Conservation (phyloP, 2,329 filamentous ascomycete genomes). For the Aspergillus fumigatus region DNA sequence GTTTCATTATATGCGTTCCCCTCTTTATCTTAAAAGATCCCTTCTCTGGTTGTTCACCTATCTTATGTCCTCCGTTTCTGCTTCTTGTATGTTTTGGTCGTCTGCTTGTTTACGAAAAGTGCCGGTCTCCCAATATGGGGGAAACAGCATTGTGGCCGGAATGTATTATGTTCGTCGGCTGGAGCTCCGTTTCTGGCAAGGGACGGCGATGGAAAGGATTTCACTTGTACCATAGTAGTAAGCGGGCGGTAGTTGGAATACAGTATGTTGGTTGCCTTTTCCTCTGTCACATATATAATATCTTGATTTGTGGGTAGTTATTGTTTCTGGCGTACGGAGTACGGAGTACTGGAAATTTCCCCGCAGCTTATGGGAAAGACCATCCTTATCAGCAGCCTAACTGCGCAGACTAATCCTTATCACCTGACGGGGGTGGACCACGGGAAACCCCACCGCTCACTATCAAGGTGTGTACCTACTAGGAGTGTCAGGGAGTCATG, state of each 20-base stretch:
- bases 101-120: not conserved
- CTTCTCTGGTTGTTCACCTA: not conserved
- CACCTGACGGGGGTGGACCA: not conserved
- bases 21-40: not conserved
- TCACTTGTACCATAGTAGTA: not conserved
- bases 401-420: not conserved
- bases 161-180: not conserved
- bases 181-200: not conserved
- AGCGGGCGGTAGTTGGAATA: not conserved
- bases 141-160: not conserved
- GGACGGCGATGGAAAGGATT: not conserved
- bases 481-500: not conserved
- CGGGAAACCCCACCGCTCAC: not conserved
- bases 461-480: not conserved
- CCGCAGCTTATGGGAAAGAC: no score
- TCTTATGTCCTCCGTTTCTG: constrained; percentile 4
- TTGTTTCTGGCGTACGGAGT: no score
- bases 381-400: not conserved
- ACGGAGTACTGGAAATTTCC: no score
- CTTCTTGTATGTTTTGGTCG: constrained; percentile 6
- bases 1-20: not conserved
- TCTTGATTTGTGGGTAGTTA: no score
- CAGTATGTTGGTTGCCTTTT: not conserved
- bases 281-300: no score
- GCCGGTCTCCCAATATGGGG: not conserved